phyloP scores from a whole-genome alignment of 1,284 basidiomycete genomes.

The Meripilus lineatus region DNA sequence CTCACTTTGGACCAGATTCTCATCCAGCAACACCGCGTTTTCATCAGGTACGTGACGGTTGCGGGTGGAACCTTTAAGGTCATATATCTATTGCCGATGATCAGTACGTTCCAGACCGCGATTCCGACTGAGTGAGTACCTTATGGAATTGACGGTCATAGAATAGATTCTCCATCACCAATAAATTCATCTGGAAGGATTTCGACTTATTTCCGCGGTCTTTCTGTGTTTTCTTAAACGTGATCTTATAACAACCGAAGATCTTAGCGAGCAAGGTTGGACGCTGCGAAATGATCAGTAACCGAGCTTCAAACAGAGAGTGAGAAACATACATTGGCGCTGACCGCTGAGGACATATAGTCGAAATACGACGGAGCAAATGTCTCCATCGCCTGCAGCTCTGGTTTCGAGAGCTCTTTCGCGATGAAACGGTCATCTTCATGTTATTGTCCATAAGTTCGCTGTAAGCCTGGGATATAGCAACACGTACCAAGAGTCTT shows the following conservation, averaged over 20 bases:
- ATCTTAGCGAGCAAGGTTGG: constrained; percentile 96
- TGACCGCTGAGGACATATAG: constrained; percentile 88
- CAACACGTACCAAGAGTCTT: constrained; percentile 78
- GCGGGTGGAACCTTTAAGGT: constrained; percentile 90
- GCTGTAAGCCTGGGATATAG: background rate
- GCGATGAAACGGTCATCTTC: constrained; percentile 97
- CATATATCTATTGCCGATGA: constrained; percentile 68
- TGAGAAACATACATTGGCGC: constrained; percentile 56
- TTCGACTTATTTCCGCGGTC: constrained; percentile 66
- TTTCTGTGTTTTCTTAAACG: constrained; percentile 80
- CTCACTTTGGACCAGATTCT: constrained; percentile 85
- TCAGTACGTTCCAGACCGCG: background rate
- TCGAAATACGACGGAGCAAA: constrained; percentile 98
- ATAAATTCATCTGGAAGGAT: constrained; percentile 87
- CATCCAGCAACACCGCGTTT: constrained; percentile 92
- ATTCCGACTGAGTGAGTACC: constrained; percentile 36
- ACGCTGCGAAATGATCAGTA: constrained; percentile 46
- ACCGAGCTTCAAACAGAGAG: background rate
- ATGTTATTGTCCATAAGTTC: constrained; percentile 3
- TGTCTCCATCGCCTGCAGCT: constrained; percentile 93
- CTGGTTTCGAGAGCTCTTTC: constrained; percentile 90
- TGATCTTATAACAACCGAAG: constrained; percentile 96
- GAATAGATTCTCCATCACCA: constrained; percentile 98
- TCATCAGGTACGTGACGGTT: constrained; percentile 88
- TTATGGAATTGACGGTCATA: constrained; percentile 87